Evolutionary conservation across 176 grass and related monocot species (phyloP).

Genomic region (Eragrostis nindensis): DNA sequence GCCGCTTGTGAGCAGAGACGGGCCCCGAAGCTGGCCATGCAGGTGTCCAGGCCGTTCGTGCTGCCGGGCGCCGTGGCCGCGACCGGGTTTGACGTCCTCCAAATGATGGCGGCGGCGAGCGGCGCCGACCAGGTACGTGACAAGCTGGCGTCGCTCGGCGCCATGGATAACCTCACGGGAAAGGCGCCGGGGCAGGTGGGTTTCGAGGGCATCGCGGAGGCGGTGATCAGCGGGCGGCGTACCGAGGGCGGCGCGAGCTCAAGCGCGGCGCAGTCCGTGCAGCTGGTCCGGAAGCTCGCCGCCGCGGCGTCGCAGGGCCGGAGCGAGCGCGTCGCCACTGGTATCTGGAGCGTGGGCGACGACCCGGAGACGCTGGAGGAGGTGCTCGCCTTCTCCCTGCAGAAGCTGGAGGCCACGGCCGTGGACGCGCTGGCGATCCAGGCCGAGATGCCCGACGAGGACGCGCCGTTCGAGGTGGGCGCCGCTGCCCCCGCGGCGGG

Average conservation of each 20-base stretch:
- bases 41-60: slow-evolving; percentile 72
- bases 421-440: slow-evolving; percentile 81
- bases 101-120: slow-evolving; percentile 63
- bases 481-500: slow-evolving; percentile 33
- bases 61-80: slow-evolving; percentile 51
- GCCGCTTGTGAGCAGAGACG: slow-evolving; percentile 50
- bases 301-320: slow-evolving; percentile 60
- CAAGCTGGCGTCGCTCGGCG: slow-evolving; percentile 51
- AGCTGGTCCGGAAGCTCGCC: slow-evolving; percentile 58
- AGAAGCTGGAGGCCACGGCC: slow-evolving; percentile 91
- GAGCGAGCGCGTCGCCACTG: slow-evolving; percentile 66
- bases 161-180: slow-evolving; percentile 73
- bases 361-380: slow-evolving; percentile 76
- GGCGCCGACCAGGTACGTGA: slow-evolving; percentile 50
- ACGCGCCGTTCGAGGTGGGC: slow-evolving; percentile 66
- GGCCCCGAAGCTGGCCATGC: slow-evolving; percentile 72
- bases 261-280: slow-evolving; percentile 62
- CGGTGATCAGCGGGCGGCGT: slow-evolving; percentile 73
- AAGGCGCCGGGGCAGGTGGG: slow-evolving; percentile 80
- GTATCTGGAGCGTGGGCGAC: slow-evolving; percentile 64
- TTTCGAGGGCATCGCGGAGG: slow-evolving; percentile 87
- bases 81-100: slow-evolving; percentile 76
- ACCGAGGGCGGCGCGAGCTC: slow-evolving; percentile 75
- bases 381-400: slow-evolving; percentile 71
- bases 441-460: slow-evolving; percentile 70